A percentile compares a stretch with the other conserved stretches of the same genome.
phyloP scores from a whole-genome alignment of 352 stramenopile species.

The Thalassiosira gravida region DNA sequence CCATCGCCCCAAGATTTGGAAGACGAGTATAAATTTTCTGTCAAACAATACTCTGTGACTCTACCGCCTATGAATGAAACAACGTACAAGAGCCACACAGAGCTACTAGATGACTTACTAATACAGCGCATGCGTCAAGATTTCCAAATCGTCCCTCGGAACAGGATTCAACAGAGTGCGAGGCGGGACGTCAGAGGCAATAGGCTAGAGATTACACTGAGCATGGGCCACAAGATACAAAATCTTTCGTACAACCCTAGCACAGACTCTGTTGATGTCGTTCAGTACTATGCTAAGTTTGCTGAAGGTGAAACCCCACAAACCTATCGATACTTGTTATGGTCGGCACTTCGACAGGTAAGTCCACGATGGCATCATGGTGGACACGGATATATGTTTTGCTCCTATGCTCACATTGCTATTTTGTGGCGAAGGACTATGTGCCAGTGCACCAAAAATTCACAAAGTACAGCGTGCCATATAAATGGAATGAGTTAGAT shows the following conservation, averaged over 20 bases:
- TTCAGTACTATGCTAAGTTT: constrained; percentile 81
- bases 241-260: constrained; percentile 75
- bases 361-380: constrained; percentile 1
- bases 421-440: background rate
- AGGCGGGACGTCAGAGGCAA: constrained; percentile 55
- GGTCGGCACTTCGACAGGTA: constrained; percentile 63
- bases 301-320: constrained; percentile 71
- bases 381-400: constrained; percentile 5
- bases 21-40: constrained; percentile 71
- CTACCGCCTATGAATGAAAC: constrained; percentile 80
- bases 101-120: constrained; percentile 89
- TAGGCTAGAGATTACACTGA: constrained; percentile 80
- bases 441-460: constrained; percentile 42
- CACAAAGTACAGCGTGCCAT: constrained; percentile 81
- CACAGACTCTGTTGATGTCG: constrained; percentile 82
- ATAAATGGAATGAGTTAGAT: constrained; percentile 85
- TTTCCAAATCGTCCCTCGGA: constrained; percentile 83
- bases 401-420: no score
- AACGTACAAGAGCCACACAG: constrained; percentile 77
- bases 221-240: constrained; percentile 87
- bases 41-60: constrained; percentile 81
- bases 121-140: constrained; percentile 85
- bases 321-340: constrained; percentile 82
- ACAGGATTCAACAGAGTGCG: constrained; percentile 59
- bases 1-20: constrained; percentile 79